Conservation (phyloP, 257 asterid genomes). For the Solanum boliviense region DNA sequence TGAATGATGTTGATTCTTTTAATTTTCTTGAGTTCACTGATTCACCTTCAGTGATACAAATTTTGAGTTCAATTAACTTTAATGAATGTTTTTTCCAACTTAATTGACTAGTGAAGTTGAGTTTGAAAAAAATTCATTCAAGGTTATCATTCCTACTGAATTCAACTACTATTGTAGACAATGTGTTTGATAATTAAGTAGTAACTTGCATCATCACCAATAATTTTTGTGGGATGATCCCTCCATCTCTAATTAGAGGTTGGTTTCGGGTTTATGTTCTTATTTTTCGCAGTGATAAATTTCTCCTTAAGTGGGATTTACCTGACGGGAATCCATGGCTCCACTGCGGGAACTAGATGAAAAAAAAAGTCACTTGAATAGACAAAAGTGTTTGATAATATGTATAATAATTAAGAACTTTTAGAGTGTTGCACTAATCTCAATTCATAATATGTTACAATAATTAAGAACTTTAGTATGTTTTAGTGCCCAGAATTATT, state of each 20-base stretch:
- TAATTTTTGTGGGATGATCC: background rate
- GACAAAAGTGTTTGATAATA: too few relatives aligned
- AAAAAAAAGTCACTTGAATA: too few relatives aligned
- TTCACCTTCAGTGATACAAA: too few relatives aligned
- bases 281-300: too few relatives aligned
- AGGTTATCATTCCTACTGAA: background rate
- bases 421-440: too few relatives aligned
- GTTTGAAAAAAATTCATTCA: background rate
- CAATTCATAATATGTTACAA: too few relatives aligned
- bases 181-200: background rate
- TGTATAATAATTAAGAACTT: too few relatives aligned
- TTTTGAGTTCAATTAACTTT: too few relatives aligned
- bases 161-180: background rate
- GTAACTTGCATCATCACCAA: background rate
- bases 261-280: background rate
- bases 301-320: background rate
- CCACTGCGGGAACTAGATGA: background rate
- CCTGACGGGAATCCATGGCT: background rate
- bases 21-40: too few relatives aligned
- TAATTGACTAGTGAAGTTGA: background rate
- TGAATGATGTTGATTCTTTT: background rate
- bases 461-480: too few relatives aligned
- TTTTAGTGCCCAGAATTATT: too few relatives aligned
- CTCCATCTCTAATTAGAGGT: background rate
- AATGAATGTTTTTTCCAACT: too few relatives aligned